A percentile compares a stretch with the other conserved stretches of the same genome.
phyloP scores from a whole-genome alignment of 768 basidiomycete species.

The Albatrellus ellisii region DNA sequence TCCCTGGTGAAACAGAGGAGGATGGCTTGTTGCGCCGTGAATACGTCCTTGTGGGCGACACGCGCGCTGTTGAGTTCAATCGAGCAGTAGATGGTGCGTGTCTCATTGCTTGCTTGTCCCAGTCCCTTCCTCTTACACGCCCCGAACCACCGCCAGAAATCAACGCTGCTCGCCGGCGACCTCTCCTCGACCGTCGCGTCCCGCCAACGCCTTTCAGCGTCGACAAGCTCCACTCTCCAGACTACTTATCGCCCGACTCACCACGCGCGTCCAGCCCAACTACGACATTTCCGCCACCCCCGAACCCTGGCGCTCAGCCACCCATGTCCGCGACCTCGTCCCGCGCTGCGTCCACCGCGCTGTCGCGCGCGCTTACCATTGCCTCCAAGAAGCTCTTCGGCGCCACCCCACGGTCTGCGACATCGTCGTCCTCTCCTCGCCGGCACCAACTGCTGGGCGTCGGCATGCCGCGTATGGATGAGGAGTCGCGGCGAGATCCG shows the following conservation, averaged over 20 bases:
- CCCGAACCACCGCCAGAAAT: conserved; percentile 36
- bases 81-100: conserved; percentile 77
- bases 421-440: conserved; percentile 39
- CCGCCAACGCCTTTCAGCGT: conserved; percentile 30
- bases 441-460: conserved; percentile 46
- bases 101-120: neutral
- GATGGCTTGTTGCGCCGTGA: conserved; percentile 71
- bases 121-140: neutral
- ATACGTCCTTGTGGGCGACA: conserved; percentile 91
- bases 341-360: conserved; percentile 56
- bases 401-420: conserved; percentile 21
- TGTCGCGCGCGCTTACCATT: conserved; percentile 66
- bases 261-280: conserved; percentile 10
- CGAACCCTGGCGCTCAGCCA: conserved; percentile 33
- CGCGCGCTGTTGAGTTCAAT: conserved; percentile 83
- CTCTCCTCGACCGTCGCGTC: conserved; percentile 41
- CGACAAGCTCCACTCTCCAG: conserved; percentile 28
- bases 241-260: conserved; percentile 21
- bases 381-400: conserved; percentile 79
- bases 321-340: conserved; percentile 52
- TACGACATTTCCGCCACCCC: conserved; percentile 54
- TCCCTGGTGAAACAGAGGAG: conserved; percentile 77
- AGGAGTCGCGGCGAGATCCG: conserved; percentile 29
- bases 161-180: conserved; percentile 41
- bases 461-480: conserved; percentile 25